Conservation (phyloP, 345 rosid genomes). For the Eucalyptus curtisii region DNA sequence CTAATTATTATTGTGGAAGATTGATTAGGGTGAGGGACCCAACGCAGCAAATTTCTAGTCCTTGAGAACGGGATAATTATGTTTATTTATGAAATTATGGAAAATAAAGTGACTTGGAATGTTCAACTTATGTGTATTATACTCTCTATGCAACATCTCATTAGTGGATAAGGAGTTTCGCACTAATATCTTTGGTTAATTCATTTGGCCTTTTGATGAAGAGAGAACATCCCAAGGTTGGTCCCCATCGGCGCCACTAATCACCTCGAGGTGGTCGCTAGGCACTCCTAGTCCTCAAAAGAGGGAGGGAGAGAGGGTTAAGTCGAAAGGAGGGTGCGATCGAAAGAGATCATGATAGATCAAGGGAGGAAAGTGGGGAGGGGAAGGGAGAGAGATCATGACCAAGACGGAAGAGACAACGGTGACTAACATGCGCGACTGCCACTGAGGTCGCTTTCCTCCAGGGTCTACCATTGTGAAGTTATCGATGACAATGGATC, state of each 20-base stretch:
- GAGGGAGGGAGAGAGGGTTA: not conserved
- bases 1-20: not conserved
- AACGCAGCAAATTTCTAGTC: accelerated
- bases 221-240: not conserved
- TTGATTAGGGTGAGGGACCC: not conserved
- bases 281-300: not conserved
- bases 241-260: not conserved
- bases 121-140: not conserved
- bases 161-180: not conserved
- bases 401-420: accelerated
- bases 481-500: not conserved
- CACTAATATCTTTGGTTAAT: not conserved
- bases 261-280: not conserved
- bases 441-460: not conserved
- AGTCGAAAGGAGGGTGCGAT: not conserved
- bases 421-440: accelerated
- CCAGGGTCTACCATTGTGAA: not conserved
- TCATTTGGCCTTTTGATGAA: not conserved
- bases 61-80: not conserved
- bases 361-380: accelerated
- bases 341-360: not conserved
- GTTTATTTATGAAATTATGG: not conserved
- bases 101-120: not conserved
- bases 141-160: not conserved
- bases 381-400: accelerated